These are phyloP conservation scores for Plasmodium relictum DNA, from an alignment of 169 alveolate species.

Conservation along the genomic window DNA sequence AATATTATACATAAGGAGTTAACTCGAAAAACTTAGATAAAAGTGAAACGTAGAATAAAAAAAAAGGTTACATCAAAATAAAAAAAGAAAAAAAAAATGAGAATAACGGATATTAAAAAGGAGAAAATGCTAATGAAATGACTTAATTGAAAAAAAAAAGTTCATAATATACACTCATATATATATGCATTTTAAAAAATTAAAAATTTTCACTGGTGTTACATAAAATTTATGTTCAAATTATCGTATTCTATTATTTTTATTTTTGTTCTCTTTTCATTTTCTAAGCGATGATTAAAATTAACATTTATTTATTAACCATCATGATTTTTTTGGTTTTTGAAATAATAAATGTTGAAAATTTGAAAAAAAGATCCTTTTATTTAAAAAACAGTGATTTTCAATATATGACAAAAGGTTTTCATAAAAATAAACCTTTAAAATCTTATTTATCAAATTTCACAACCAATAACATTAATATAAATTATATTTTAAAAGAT, in stretches of 20 bases:
- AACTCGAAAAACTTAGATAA: background rate
- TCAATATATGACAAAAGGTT: constrained; percentile 2
- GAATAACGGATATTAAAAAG: too few relatives aligned
- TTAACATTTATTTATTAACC: background rate
- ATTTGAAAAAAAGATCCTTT: constrained; percentile 23
- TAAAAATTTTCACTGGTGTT: too few relatives aligned
- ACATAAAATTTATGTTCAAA: background rate
- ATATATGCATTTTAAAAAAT: too few relatives aligned
- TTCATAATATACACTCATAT: too few relatives aligned
- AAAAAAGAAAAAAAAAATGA: too few relatives aligned
- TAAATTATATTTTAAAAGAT: background rate
- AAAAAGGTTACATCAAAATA: too few relatives aligned
- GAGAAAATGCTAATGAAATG: too few relatives aligned
- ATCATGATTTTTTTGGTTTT: constrained; percentile 1
- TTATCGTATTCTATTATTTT: background rate
- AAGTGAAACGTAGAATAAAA: background rate
- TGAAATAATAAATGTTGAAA: constrained; percentile 17
- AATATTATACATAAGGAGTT: too few relatives aligned
- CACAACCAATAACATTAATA: too few relatives aligned
- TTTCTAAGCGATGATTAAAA: constrained; percentile 9
- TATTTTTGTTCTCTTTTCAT: background rate
- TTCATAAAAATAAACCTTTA: constrained; percentile 2
- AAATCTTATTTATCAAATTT: too few relatives aligned
- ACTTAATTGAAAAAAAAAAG: too few relatives aligned
- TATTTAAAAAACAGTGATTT: constrained; percentile 26